Evolutionary conservation across 208 protist species (phyloP).

Genomic region (Angomonas deanei): DNA sequence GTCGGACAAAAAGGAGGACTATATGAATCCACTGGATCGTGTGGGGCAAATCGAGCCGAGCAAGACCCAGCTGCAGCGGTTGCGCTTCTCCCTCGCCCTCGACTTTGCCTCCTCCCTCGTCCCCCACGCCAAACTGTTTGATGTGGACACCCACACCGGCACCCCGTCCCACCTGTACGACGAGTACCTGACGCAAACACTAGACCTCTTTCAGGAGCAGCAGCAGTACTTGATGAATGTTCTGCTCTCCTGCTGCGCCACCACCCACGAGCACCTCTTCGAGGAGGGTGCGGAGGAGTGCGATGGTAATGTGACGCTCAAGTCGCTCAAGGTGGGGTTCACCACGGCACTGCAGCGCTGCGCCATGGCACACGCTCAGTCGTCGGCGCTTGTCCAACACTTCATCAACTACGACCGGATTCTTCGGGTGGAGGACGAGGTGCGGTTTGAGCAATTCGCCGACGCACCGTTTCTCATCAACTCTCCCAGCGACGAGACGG

Average conservation of each 20-base stretch:
- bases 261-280: slow-evolving; percentile 32
- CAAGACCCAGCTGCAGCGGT: slow-evolving; percentile 44
- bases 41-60: slow-evolving; percentile 55
- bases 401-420: slow-evolving; percentile 62
- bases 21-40: slow-evolving; percentile 22
- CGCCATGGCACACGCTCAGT: slow-evolving; percentile 25
- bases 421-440: slow-evolving; percentile 55
- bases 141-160: slow-evolving; percentile 39
- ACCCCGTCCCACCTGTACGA: slow-evolving; percentile 74
- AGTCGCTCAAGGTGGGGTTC: slow-evolving; percentile 41
- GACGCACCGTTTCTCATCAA: slow-evolving; percentile 71
- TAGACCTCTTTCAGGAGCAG: slow-evolving; percentile 67
- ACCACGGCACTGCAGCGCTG: slow-evolving; percentile 22
- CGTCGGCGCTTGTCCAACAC: slow-evolving; percentile 54
- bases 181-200: slow-evolving; percentile 59
- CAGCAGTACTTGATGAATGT: slow-evolving; percentile 57
- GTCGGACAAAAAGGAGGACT: slow-evolving; percentile 1
- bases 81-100: slow-evolving; percentile 76
- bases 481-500: slow-evolving; percentile 12
- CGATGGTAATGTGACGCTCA: slow-evolving; percentile 58
- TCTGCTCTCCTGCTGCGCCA: slow-evolving; percentile 32
- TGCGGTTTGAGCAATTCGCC: slow-evolving; percentile 68
- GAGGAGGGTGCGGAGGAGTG: slow-evolving; percentile 51
- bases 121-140: slow-evolving; percentile 41
- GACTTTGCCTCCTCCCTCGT: slow-evolving; percentile 69